Evolutionary conservation across 2,329 filamentous ascomycete species (phyloP), one percentile per base, ranked within the genome.

Genomic region (Fusarium tanahbumbuense): DNA sequence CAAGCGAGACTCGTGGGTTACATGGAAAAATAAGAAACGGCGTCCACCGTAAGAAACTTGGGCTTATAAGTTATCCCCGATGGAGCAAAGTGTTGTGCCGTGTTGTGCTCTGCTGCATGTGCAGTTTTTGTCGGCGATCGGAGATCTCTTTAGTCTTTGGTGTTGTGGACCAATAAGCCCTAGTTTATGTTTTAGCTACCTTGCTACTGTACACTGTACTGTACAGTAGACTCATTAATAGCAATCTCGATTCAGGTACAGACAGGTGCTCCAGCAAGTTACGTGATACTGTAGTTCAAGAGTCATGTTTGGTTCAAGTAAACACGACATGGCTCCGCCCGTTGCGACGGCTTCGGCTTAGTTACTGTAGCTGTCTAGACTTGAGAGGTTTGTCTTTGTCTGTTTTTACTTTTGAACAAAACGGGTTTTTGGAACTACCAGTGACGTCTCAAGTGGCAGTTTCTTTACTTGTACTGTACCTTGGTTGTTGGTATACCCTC

Each of bases 341-440:
- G 57, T 41, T 48, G 20, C 40, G 42, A 57, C 32, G 57, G 47
- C 57, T 63, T 47, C 32, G 23, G 47, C 18, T n/a, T 55, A 46
- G 40, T 32, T 34, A 34, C 18, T 58, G 25, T 34, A 15, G 20
- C 32, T 32, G 47, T 28, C 23, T 40, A n/a, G 9, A 27, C 4
- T 15, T 60, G 46, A 18, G 22, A 18, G 20, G 20, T 50, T 40
- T 37, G 12, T 27, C 25, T 27, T 57, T 37, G 9, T 28, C 27
- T 28, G 15, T 28, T 23, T 34, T 41, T 11, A 30, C 16, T 28
- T 57, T 30, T 22, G 22, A 18, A 47, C 12, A 32, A 62, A 63
- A 63, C 60, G 60, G 46, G 59, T 20, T 34, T 55, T 50, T 41
- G 40, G 56, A 28, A 18, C 23, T 11, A 40, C 16, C 32, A 52